Evolutionary conservation across 164 flowering plant species (phyloP).

Genomic region (Kingdonia uniflora): DNA sequence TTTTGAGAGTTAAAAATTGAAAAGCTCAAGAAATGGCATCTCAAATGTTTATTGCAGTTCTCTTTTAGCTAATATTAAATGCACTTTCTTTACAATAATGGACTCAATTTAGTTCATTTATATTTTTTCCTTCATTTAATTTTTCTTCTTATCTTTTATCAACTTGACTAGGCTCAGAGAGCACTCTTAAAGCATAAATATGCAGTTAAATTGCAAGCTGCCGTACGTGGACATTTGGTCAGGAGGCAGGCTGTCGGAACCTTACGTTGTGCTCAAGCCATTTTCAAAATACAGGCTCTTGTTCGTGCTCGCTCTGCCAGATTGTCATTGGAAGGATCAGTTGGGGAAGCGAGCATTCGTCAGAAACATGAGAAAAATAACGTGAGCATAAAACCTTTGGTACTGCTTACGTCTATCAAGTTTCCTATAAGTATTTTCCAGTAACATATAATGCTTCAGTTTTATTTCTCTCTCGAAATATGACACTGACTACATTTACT

Average conservation of each 20-base stretch:
- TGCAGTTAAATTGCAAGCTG: slow-evolving; percentile 83
- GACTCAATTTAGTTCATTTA: too few relatives aligned
- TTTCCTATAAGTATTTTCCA: too few relatives aligned
- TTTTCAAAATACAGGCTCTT: slow-evolving; percentile 82
- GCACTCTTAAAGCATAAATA: slow-evolving; percentile 45
- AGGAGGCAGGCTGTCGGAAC: slow-evolving; percentile 80
- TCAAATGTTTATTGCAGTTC: too few relatives aligned
- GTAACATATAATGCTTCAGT: too few relatives aligned
- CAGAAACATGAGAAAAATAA: slow-evolving; percentile 12
- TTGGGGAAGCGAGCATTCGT: slow-evolving; percentile 13
- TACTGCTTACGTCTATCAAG: slow-evolving; percentile 13
- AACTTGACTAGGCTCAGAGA: slow-evolving; percentile 47
- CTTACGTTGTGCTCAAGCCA: slow-evolving; percentile 78
- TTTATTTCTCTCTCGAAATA: too few relatives aligned
- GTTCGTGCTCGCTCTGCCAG: slow-evolving; percentile 69
- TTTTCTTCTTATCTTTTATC: not conserved
- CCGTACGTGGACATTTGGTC: slow-evolving; percentile 79
- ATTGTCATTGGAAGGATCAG: slow-evolving; percentile 17
- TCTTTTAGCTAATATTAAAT: too few relatives aligned
- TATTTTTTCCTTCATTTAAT: slow-evolving; percentile 1
- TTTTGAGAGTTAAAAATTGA: too few relatives aligned
- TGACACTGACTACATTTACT: too few relatives aligned
- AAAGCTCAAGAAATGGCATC: too few relatives aligned
- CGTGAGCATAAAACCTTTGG: slow-evolving; percentile 18
- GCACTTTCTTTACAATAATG: too few relatives aligned